Evolutionary conservation across 345 rosid species (phyloP).

Genomic region (Syzygium oleosum): DNA sequence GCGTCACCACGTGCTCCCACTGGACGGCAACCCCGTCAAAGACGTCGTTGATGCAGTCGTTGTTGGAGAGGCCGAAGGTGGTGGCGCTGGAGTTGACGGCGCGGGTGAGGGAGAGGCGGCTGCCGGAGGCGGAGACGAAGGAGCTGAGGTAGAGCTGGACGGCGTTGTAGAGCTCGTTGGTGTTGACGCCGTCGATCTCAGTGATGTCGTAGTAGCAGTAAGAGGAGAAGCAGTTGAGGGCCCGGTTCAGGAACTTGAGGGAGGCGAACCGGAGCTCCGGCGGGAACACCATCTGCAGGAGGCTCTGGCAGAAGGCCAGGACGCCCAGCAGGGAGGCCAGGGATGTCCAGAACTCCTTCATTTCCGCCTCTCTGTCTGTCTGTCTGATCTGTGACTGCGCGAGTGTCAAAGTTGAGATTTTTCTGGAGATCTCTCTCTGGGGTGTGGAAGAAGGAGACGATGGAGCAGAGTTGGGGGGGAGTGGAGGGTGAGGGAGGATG

Average conservation of each 20-base stretch:
- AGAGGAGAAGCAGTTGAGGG: conserved; percentile 47
- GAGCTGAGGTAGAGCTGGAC: conserved; percentile 90
- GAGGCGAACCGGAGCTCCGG: conserved; percentile 78
- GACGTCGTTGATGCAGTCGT: conserved; percentile 65
- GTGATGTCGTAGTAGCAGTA: conserved; percentile 90
- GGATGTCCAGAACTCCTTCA: conserved; percentile 85
- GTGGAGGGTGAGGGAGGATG: not conserved
- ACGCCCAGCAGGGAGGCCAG: conserved; percentile 75
- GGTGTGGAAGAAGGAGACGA: not conserved
- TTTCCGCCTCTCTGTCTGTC: not conserved
- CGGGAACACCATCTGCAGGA: conserved; percentile 65
- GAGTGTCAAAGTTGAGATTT: not conserved
- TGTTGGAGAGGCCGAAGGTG: conserved; percentile 80
- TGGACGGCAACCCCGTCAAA: conserved; percentile 47
- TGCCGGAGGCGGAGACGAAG: conserved; percentile 56
- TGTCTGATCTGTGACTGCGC: not conserved
- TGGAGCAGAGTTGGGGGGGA: not conserved
- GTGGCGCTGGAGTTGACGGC: conserved; percentile 79
- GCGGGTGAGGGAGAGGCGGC: conserved; percentile 83
- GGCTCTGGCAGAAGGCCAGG: conserved; percentile 72
- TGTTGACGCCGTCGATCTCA: conserved; percentile 93
- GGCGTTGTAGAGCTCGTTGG: conserved; percentile 99
- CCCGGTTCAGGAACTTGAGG: conserved; percentile 43
- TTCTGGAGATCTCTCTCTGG: not conserved
- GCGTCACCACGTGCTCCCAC: conserved; percentile 94